Evolutionary conservation across 2,329 filamentous ascomycete species (phyloP), one percentile per base, ranked within the genome.

Genomic region (Colletotrichum sublineola): DNA sequence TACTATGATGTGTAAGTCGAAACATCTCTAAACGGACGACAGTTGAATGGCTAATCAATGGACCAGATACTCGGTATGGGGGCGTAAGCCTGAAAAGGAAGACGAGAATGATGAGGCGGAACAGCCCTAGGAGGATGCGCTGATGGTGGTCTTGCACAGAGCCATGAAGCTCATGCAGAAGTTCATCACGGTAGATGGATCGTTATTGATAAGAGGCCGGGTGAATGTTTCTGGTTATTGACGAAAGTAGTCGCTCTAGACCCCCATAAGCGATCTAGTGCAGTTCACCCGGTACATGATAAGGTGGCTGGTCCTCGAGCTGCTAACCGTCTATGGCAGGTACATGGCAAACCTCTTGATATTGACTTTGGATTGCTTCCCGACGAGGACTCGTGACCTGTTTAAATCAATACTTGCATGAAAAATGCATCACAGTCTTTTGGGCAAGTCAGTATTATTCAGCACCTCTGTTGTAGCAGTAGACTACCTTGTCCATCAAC

Each of bases 1-100:
- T 84, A 81, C 73, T 83, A 80, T 77, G 79, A 79, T 5, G 77
- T 83, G 80, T 84, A 74, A 79, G 81, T 71, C 31, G 4, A n/a
- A 2, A 3, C 14, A 36, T 11, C 8, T 36, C 2, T 29, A 24
- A 24, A 7, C 6, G 38, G 33, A 38, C 24, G 24, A 24, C 24
- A 24, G 24, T 24, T 24, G 24, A 5, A 15, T 40, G 15, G 44
- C 57, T 63, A 14, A 67, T 15, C 12, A 48, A n/a, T 38, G 3
- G 5, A 9, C 4, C 42, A 68, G 68, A n/a, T 71, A 68, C 14
- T 31, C 42, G 5, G 57, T 48, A 9, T 71, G 52, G 42, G 65
- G 69, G 15, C 52, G 60, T 18, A 72, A 68, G 11, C 65, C 58
- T 6, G 66, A 68, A 31, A 53, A 56, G 53, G 20, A 62, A 11